Conservation (phyloP, 257 asterid species). For the Petunia axillaris region DNA sequence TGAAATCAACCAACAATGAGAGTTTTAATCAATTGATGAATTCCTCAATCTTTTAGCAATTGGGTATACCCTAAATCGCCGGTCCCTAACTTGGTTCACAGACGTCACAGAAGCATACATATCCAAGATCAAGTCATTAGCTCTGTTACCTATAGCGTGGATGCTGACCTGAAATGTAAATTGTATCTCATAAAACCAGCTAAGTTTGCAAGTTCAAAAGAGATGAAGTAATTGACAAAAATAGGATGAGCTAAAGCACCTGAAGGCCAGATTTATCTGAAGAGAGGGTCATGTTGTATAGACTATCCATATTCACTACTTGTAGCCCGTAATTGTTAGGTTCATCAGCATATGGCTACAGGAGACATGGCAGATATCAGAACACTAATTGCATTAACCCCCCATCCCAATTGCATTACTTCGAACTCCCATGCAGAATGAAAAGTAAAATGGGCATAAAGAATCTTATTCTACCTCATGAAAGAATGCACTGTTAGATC, state of each 20-base stretch:
- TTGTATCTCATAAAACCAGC: neutral
- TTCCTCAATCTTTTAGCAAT: constrained; percentile 24
- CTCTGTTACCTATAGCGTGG: constrained; percentile 95
- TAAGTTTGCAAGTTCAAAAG: neutral
- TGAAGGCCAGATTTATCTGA: constrained; percentile 88
- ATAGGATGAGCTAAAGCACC: constrained; percentile 50
- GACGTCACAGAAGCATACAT: constrained; percentile 71
- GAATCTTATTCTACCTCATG: constrained; percentile 55
- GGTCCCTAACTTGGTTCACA: constrained; percentile 69
- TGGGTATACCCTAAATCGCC: constrained; percentile 77
- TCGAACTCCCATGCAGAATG: neutral
- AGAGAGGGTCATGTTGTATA: constrained; percentile 67
- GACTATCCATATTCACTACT: constrained; percentile 60
- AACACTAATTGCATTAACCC: constrained; percentile 16
- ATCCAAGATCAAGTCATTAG: constrained; percentile 84
- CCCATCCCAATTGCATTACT: neutral
- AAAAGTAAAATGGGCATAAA: neutral
- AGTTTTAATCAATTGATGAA: constrained; percentile 29
- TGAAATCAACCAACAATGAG: constrained; percentile 24
- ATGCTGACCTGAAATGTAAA: constrained; percentile 68
- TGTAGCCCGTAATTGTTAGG: constrained; percentile 78
- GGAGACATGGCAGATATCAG: constrained; percentile 33
- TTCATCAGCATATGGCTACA: constrained; percentile 78
- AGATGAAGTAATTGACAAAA: neutral
- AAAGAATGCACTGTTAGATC: constrained; percentile 87